Evolutionary conservation across 352 stramenopile genomes (phyloP).

Genomic region (Pythium phragmiticola): DNA sequence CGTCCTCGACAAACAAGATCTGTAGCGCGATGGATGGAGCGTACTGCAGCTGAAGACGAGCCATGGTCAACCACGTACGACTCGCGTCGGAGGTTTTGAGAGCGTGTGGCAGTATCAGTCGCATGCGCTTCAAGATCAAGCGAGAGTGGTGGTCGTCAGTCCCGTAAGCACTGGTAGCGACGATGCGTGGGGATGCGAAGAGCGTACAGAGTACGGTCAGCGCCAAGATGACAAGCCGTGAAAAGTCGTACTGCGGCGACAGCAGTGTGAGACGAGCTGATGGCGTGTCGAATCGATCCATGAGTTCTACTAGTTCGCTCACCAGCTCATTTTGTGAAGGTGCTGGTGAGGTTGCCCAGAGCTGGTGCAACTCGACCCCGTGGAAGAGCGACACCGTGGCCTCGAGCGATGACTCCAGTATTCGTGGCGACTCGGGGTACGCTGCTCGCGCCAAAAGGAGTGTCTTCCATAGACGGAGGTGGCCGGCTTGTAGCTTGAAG

Average conservation of each 20-base stretch:
- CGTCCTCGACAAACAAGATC: slow-evolving; percentile 15
- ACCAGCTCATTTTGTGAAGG: slow-evolving; percentile 13
- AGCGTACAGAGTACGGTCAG: background rate
- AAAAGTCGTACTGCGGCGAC: slow-evolving; percentile 10
- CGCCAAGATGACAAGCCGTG: slow-evolving; percentile 16
- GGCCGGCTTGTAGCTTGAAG: slow-evolving; percentile 42
- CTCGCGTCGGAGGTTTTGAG: slow-evolving; percentile 1
- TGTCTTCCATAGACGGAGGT: slow-evolving; percentile 32
- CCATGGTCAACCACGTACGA: slow-evolving; percentile 18
- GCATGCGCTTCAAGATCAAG: slow-evolving; percentile 10
- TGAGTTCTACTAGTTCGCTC: slow-evolving; percentile 24
- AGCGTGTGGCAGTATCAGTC: slow-evolving; percentile 3
- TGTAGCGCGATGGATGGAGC: background rate
- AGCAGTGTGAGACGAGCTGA: background rate
- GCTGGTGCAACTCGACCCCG: slow-evolving; percentile 35
- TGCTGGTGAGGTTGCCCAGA: background rate
- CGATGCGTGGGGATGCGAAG: background rate
- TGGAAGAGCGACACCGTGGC: slow-evolving; percentile 32
- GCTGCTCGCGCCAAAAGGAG: slow-evolving; percentile 31
- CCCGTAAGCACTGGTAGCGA: background rate
- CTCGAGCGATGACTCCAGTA: slow-evolving; percentile 35
- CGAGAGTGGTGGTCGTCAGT: background rate
- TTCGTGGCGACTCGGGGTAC: slow-evolving; percentile 33
- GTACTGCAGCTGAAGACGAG: slow-evolving; percentile 19
- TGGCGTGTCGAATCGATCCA: slow-evolving; percentile 19